Evolutionary conservation across 805 yeast genomes (phyloP).

Genomic region (Candida anglica): DNA sequence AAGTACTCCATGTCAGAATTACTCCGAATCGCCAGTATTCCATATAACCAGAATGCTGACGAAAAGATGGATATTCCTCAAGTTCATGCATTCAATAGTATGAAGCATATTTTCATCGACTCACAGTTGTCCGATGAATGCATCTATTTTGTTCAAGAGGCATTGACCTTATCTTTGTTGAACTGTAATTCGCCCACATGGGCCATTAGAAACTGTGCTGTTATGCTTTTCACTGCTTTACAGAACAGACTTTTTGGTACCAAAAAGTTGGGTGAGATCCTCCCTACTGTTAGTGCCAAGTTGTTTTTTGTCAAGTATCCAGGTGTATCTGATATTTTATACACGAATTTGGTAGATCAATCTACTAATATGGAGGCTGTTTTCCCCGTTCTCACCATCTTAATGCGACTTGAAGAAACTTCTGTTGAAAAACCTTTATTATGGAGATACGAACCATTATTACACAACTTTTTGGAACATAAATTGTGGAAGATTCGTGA

Average conservation of each 20-base stretch:
- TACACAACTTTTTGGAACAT: conserved; percentile 44
- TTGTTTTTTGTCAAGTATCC: conserved; percentile 67
- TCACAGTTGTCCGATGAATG: conserved; percentile 56
- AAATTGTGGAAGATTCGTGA: conserved; percentile 82
- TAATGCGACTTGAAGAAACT: conserved; percentile 64
- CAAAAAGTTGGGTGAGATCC: conserved; percentile 30
- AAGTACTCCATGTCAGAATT: conserved; percentile 49
- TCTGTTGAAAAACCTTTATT: conserved; percentile 48
- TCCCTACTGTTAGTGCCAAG: conserved; percentile 48
- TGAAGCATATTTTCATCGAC: conserved; percentile 71
- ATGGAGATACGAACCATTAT: conserved; percentile 45
- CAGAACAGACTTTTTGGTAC: conserved; percentile 78
- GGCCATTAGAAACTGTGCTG: conserved; percentile 89
- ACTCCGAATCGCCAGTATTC: conserved; percentile 49
- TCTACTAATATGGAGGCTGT: conserved; percentile 51
- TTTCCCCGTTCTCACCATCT: conserved; percentile 71
- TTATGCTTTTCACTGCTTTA: conserved; percentile 85
- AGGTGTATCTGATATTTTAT: conserved; percentile 47
- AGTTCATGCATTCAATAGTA: conserved; percentile 88
- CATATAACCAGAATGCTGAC: conserved; percentile 44
- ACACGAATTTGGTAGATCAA: conserved; percentile 31
- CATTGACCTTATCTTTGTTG: conserved; percentile 56
- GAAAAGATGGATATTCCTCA: conserved; percentile 74
- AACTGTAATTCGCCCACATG: conserved; percentile 67
- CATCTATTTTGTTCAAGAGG: conserved; percentile 48